These are phyloP conservation scores for Trichophyton verrucosum DNA, from an alignment of 2,329 filamentous ascomycete species.

Conservation along the genomic window DNA sequence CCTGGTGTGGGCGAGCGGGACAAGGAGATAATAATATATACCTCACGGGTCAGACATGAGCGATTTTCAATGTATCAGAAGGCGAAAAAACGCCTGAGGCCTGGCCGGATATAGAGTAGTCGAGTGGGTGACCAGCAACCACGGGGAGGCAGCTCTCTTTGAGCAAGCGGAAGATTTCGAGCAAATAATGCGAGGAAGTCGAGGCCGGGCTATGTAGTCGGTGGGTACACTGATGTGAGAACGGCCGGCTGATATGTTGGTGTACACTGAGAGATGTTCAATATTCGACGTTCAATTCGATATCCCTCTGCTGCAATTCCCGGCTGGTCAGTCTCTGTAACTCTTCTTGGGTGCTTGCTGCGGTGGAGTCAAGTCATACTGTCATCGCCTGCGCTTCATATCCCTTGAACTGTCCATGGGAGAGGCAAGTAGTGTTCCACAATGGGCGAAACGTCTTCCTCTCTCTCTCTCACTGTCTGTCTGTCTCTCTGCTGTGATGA, in stretches of 20 bases:
- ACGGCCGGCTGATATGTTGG: no score
- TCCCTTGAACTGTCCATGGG: background rate
- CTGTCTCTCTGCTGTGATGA: no score
- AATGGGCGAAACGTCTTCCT: background rate
- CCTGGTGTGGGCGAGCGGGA: background rate
- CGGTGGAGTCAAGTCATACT: background rate
- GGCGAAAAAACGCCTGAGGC: background rate
- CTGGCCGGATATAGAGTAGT: constrained; percentile 1
- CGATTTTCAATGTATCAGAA: background rate
- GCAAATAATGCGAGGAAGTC: background rate
- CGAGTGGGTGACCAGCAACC: background rate
- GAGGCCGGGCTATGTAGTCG: no score
- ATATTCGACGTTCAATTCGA: no score
- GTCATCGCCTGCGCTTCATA: constrained; percentile 2
- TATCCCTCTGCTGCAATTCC: background rate
- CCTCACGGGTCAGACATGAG: background rate
- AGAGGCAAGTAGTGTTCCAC: background rate
- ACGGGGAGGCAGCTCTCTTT: background rate
- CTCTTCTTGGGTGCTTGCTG: no score
- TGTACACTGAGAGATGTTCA: no score
- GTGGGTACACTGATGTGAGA: no score
- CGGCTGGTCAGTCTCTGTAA: no score
- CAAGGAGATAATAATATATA: background rate
- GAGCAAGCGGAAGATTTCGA: background rate
- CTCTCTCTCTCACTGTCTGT: no score